Base-by-base conservation (phyloP, 164 flowering plant species). In the Magnolia officinalis region DNA sequence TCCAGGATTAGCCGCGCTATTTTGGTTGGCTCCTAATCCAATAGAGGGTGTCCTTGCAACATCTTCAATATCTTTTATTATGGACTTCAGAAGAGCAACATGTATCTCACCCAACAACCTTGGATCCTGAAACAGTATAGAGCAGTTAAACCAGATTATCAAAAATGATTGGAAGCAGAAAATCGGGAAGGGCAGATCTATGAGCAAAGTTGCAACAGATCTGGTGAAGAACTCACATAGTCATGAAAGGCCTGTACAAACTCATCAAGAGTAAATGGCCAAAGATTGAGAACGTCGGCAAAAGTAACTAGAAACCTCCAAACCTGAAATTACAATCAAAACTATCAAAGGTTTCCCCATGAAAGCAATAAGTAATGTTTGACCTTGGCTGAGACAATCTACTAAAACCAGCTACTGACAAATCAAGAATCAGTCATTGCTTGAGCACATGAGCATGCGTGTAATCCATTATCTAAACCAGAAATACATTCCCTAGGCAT, bases 201-300 rank as follows among this genome's bases (percentile, higher is more conserved):
- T 37, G 45, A 37, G 6, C 45, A 37, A 37, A 37, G 45, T 37
- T 61, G 50, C n/a, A 37, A 71, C 55, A 73, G 31, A 73, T 3
- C 26, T 45, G 8, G 23, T 49, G 2, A 51, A 26, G 74, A 72
- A 82, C 96, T 86, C 83, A 95, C 99, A 83, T 88, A 87, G 80
- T 92, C 98, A 85, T 95, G 99, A 75, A 95, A 89, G 67, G 96
- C 95, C 85, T 92, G 97, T 78, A 89, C 86, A 79, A 95, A 90
- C 84, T 95, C 99, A 85, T 95, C 98, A 64, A 95, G 82, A 16
- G 97, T 93, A 80, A 92, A 95, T 11, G 99, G 97, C 99, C 98
- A 92, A 19, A 95, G 86, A 24, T 88, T 91, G 78, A 95, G 95
- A 78, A 93, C 90, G 82, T 95, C 99, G n/a, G 96, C 85, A 80